Base-by-base conservation (phyloP, 305 asterid species). In the Euphrasia arctica region DNA sequence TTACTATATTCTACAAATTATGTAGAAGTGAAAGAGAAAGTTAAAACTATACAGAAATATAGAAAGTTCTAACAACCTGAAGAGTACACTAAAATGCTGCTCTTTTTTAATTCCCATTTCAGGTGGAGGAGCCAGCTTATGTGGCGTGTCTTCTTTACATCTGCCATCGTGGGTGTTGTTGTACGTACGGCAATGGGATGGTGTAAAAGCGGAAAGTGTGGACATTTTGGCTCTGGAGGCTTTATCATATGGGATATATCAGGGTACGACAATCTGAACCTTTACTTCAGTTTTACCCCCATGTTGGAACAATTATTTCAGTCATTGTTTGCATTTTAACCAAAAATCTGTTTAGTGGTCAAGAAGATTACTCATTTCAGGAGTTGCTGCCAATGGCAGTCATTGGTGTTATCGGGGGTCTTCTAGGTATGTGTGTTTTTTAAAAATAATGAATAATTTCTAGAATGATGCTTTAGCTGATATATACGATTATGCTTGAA, bases 111-210 rank as follows among this genome's bases (percentile, higher is more conserved):
- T 63, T 47, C 66, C 77, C 55, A 43, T 74, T 75, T 62, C 71
- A 93, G 99, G 99, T 93, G 99, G 99, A 93, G 99, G 85, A 93
- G 99, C 81, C 97, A 90, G 79, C 96, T 93, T 45, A 86, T 93
- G 99, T 93, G 99, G 99, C 95, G 99, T 63, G 99, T 90, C 67
- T 93, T 93, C 75, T 93, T 93, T 75, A 93, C 99, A 29, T 88
- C 99, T 62, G 99, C 99, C 63, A 84, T 93, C 77, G 97, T 90
- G 75, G 99, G 89, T 72, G 95, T 93, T 77, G 97, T 93, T 70
- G 88, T 93, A 50, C 95, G 97, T 72, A 80, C 87, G n/a, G 88
- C 97, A 67, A 93, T 93, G 97, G 97, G 95, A 18, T 90, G 96
- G 99, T 93, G 99, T 71, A 88, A 72, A 77, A 85, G 96, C 79